Base-by-base conservation (phyloP, 2,329 filamentous ascomycete genomes). In the Elsinoe perseae region DNA sequence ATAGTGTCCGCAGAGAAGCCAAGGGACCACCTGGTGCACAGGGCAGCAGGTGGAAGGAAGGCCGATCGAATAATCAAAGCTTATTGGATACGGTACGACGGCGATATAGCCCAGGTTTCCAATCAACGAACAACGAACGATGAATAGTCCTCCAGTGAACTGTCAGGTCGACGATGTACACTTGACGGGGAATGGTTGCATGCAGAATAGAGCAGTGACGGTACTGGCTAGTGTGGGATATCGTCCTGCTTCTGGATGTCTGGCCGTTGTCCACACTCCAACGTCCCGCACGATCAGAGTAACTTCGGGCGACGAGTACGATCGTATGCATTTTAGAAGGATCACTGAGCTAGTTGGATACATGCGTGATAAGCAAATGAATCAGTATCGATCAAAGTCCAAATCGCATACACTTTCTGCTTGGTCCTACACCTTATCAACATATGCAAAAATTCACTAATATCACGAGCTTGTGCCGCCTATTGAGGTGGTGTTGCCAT, bases 191-290 rank as follows among this genome's bases (percentile, higher is more conserved):
- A 50, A 50, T 27, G 28, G 25, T 43, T 30, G 25, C 25, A 34
- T 50, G 44, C 44, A 30, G 44, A 27, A 30, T 30, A n/a, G 44
- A 50, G 25, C 25, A 50, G 44, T 50, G 44, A 50, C 40, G 20
- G 16, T 50, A 21, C 25, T n/a, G n/a, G n/a, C n/a, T 6, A 30
- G 44, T 34, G 48, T 38, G 30, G 18, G 28, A 52, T 34, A 23
- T 52, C n/a, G 48, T 14, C 48, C 48, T 52, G 48, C 48, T 52
- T 52, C 48, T 52, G 48, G 48, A 52, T 52, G 48, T 52, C 48
- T 14, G 23, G 30, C 48, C 12, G 25, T 52, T 52, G 30, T 20
- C 21, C 18, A 50, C 25, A 32, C 48, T 52, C 16, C 48, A 52
- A 52, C 48, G 48, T 52, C 28, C 25, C 32, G 25, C 10, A 4